Conservation (phyloP, 176 grass and related monocot genomes). For the Luzula sylvatica region DNA sequence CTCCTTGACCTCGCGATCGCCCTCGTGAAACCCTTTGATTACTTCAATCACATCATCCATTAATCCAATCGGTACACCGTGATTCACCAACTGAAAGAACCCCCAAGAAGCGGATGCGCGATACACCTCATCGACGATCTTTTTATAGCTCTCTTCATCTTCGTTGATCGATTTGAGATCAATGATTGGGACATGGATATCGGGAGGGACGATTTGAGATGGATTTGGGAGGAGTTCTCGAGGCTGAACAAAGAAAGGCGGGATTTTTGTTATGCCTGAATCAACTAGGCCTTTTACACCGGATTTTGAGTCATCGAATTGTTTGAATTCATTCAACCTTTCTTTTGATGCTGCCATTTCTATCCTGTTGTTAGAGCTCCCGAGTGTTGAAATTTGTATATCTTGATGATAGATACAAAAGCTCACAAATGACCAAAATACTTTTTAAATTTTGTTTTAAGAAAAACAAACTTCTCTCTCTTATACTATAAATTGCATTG, state of each 20-base stretch:
- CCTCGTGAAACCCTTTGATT: not conserved
- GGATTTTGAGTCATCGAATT: conserved; percentile 26
- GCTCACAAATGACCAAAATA: too few relatives aligned
- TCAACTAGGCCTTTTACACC: conserved; percentile 27
- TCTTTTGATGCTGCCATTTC: not conserved
- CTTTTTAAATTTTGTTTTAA: too few relatives aligned
- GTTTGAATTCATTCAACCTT: not conserved
- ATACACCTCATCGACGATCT: not conserved
- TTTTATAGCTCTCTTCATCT: not conserved
- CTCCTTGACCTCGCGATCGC: conserved; percentile 4
- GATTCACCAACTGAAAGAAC: conserved; percentile 23
- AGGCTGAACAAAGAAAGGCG: conserved; percentile 18
- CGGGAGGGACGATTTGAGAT: not conserved
- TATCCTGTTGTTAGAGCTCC: not conserved
- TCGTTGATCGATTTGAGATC: not conserved
- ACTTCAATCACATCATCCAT: conserved; percentile 15
- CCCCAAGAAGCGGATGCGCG: conserved; percentile 1
- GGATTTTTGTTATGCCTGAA: conserved; percentile 17
- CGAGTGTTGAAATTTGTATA: not conserved
- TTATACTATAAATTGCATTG: too few relatives aligned
- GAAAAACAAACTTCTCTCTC: too few relatives aligned
- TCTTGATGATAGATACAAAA: too few relatives aligned
- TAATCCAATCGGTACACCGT: conserved; percentile 1
- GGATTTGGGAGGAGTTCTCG: conserved; percentile 6
- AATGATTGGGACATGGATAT: conserved; percentile 13